phyloP scores from a whole-genome alignment of 371 early-diverging fungal genomes.

The Apophysomyces elegans region DNA sequence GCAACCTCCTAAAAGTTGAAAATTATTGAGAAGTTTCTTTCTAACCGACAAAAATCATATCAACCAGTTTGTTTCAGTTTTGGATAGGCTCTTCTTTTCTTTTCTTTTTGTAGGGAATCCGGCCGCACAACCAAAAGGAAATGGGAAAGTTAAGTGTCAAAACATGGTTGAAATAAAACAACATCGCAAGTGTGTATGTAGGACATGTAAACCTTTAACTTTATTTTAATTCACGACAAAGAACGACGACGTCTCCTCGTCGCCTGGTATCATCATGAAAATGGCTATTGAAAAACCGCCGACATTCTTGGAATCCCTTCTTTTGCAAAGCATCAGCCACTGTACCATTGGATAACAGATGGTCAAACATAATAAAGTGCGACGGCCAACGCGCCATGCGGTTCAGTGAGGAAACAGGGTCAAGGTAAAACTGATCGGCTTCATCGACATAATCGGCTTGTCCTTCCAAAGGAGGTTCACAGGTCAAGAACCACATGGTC shows the following conservation, averaged over 20 bases:
- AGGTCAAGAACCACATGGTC: constrained; percentile 85
- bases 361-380: constrained; percentile 75
- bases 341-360: constrained; percentile 29
- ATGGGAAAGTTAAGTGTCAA: constrained; percentile 2
- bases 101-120: neutral
- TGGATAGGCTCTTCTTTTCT: neutral
- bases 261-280: constrained; percentile 83
- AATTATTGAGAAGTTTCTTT: neutral
- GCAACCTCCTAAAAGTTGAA: neutral
- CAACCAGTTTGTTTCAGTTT: neutral
- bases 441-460: constrained; percentile 67
- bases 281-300: constrained; percentile 89
- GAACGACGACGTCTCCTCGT: constrained; percentile 82
- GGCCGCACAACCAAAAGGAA: neutral
- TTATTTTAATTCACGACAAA: constrained; percentile 30
- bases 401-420: constrained; percentile 65
- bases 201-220: neutral
- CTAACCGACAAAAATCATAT: neutral
- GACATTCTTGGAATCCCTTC: constrained; percentile 55
- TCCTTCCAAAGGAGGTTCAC: constrained; percentile 82
- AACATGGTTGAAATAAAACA: neutral
- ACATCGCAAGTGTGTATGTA: too few relatives aligned
- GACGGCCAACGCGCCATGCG: constrained; percentile 46
- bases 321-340: constrained; percentile 12
- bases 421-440: constrained; percentile 78